Evolutionary conservation across 1,139 yeast species (phyloP).

Genomic region (Sugiyamaella japonica): DNA sequence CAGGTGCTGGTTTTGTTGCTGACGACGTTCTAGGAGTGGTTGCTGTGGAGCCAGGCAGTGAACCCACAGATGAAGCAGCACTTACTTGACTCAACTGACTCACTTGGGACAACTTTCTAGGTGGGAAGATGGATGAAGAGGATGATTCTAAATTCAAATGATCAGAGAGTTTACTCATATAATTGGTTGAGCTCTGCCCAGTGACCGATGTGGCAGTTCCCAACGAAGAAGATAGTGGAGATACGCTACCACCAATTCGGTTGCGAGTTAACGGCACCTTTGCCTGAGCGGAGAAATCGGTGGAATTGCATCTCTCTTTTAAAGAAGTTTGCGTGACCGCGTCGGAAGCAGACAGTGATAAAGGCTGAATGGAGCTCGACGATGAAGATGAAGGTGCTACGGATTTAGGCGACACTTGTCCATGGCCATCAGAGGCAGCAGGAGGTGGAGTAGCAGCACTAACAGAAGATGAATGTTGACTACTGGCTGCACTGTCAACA

Average conservation of each 20-base stretch:
- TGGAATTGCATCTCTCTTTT: conserved; percentile 1
- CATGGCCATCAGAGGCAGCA: not conserved
- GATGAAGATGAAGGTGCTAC: not conserved
- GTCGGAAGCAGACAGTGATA: conserved; percentile 1
- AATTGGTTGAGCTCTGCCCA: conserved; percentile 6
- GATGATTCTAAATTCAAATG: conserved; percentile 14
- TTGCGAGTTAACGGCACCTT: conserved; percentile 3
- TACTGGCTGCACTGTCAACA: conserved; percentile 7
- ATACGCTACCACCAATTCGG: conserved; percentile 5
- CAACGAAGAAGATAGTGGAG: conserved; percentile 4
- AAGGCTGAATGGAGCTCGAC: not conserved
- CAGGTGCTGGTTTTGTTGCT: not conserved
- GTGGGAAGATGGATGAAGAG: conserved; percentile 8
- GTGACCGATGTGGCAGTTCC: conserved; percentile 10
- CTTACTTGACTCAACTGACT: conserved; percentile 11
- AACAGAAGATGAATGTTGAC: not conserved
- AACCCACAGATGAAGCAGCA: conserved; percentile 12
- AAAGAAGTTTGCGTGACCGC: not conserved
- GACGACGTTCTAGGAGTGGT: not conserved
- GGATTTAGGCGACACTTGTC: conserved; percentile 15
- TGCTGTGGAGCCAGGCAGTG: conserved; percentile 9
- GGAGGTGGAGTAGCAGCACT: conserved; percentile 3
- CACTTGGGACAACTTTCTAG: conserved; percentile 13
- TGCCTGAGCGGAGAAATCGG: not conserved
- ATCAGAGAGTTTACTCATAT: conserved; percentile 9